phyloP scores from a whole-genome alignment of 805 yeast species.

The Tetrapisispora iriomotensis region DNA sequence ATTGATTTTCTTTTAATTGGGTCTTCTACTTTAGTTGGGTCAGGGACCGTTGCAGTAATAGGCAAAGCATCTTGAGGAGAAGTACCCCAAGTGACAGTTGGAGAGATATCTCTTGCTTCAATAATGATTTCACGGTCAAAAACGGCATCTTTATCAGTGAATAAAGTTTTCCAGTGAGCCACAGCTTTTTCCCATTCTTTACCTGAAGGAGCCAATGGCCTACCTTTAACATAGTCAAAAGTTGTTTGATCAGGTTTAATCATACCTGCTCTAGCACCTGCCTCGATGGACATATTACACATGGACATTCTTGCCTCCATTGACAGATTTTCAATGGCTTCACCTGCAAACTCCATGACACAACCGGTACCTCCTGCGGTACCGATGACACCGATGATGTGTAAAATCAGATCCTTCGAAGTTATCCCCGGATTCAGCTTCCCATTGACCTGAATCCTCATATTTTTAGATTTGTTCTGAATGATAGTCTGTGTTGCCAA shows the following conservation, averaged over 20 bases:
- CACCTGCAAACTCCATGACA: conserved; percentile 95
- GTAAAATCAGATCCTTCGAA: conserved; percentile 89
- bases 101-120: conserved; percentile 75
- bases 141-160: conserved; percentile 80
- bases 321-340: conserved; percentile 78
- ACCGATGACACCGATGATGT: conserved; percentile 93
- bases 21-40: conserved; percentile 65
- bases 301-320: conserved; percentile 99
- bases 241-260: conserved; percentile 90
- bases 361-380: conserved; percentile 99
- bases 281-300: conserved; percentile 98
- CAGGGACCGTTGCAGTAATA: conserved; percentile 82
- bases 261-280: conserved; percentile 99
- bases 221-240: conserved; percentile 78
- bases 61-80: conserved; percentile 99
- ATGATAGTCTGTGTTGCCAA: conserved; percentile 94
- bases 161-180: conserved; percentile 79
- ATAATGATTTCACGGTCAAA: conserved; percentile 79
- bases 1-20: conserved; percentile 73
- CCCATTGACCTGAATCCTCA: conserved; percentile 83
- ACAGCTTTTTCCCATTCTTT: conserved; percentile 94
- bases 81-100: conserved; percentile 99
- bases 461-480: conserved; percentile 91
- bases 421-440: conserved; percentile 82
- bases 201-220: conserved; percentile 92